Percentiles rank a stretch among this genome's conserved stretches.
phyloP scores from a whole-genome alignment of 192 early-diverging fungal genomes.

The Linnemannia hyalina region DNA sequence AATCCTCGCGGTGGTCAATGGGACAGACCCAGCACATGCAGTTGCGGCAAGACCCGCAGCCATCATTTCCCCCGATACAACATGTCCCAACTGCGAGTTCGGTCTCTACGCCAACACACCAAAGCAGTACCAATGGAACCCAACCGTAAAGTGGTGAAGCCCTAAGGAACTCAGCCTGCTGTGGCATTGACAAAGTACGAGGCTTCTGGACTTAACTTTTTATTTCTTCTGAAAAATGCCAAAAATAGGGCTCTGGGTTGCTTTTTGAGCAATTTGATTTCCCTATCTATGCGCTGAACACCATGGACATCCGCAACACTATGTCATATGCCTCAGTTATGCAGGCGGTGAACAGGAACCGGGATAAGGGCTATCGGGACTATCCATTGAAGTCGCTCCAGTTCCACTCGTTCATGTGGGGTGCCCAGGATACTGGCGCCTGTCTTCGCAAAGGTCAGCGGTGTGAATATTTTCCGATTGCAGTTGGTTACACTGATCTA shows the following conservation, averaged over 20 bases:
- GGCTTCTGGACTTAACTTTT: background rate
- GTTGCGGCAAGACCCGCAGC: slow-evolving; percentile 44
- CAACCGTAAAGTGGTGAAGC: slow-evolving; percentile 59
- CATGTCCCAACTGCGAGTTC: slow-evolving; percentile 79
- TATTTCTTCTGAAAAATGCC: background rate
- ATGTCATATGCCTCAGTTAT: slow-evolving; percentile 60
- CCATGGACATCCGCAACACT: slow-evolving; percentile 43
- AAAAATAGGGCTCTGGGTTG: slow-evolving; percentile 70
- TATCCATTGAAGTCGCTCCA: slow-evolving; percentile 80
- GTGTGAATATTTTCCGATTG: background rate
- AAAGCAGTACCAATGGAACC: slow-evolving; percentile 75
- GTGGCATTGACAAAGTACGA: background rate
- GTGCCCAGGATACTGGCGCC: slow-evolving; percentile 71
- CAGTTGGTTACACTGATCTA: background rate
- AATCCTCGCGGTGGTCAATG: slow-evolving; percentile 64
- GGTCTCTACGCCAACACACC: slow-evolving; percentile 72
- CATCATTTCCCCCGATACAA: slow-evolving; percentile 67
- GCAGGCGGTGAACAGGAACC: slow-evolving; percentile 46
- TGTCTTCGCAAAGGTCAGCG: slow-evolving; percentile 76
- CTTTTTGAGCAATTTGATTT: slow-evolving; percentile 68
- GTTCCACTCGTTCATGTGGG: slow-evolving; percentile 80
- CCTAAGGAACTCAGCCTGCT: background rate
- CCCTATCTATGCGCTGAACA: slow-evolving; percentile 74
- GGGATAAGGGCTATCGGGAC: slow-evolving; percentile 55
- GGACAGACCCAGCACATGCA: slow-evolving; percentile 45